Conservation (phyloP, 495 filamentous ascomycete genomes). For the Penicillium malachiteum region DNA sequence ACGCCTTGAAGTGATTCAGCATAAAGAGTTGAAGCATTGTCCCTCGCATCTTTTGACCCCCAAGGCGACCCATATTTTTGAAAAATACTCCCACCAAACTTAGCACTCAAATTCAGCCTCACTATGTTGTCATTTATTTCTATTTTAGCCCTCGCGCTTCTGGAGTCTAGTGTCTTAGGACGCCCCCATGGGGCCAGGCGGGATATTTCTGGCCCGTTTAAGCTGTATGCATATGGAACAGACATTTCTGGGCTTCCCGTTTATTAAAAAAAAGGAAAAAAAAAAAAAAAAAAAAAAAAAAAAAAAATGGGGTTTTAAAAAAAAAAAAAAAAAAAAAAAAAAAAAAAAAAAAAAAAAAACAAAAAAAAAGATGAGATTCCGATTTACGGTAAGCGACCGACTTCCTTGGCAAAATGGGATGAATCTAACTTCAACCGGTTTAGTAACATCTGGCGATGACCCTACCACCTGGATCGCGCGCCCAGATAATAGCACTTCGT, state of each 20-base stretch:
- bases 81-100: no score
- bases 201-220: slow-evolving; percentile 12
- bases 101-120: no score
- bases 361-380: slow-evolving; percentile 6
- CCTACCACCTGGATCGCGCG: slow-evolving; percentile 3
- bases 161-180: background rate
- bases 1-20: no score
- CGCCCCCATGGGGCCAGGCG: background rate
- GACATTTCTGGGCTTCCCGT: slow-evolving; percentile 33
- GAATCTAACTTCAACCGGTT: background rate
- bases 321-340: no score
- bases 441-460: background rate
- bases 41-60: no score
- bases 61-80: no score
- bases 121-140: no score
- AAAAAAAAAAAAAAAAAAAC: no score
- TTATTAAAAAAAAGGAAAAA: no score
- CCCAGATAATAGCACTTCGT: background rate
- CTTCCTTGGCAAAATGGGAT: background rate
- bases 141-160: background rate
- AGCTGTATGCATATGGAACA: slow-evolving; percentile 35
- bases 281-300: no score
- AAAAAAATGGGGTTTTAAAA: no score
- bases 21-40: no score
- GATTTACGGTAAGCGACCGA: slow-evolving; percentile 6